Base-by-base conservation (phyloP, 2,329 filamentous ascomycete species). In the Fusarium sterilihyphosum region DNA sequence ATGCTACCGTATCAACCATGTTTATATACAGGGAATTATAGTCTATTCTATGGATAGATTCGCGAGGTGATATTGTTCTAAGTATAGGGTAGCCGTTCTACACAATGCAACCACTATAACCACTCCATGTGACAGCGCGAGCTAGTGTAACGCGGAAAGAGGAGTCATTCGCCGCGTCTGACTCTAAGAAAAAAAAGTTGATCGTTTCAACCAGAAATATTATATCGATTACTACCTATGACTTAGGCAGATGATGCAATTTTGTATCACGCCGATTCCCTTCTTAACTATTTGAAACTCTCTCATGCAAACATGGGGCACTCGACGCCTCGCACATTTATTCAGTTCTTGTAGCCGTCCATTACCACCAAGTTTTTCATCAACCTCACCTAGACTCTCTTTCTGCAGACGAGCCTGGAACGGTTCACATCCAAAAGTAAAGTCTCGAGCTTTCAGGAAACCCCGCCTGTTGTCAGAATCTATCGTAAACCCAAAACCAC, bases 221-320 rank as follows among this genome's bases (percentile, higher is more conserved):
- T 4, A 24, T 29, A 59, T 59, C 5, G 20, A 46, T 14, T 43
- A 43, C 47, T 44, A 75, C 16, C 20, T 31, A 22, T 75, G 61
- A 52, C 31, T 54, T 49, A 50, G 40, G 47, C 50, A 46, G 22
- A 56, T 64, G 66, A 61, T 57, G 12, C 49, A 37, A 22, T 35
- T 60, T 50, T 61, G n/a, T 61, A 56, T 47, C 59, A 43, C 70
- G n/a, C 31, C 49, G 18, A 50, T 33, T 35, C 8, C 41, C 43
- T 33, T 26, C 14, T 31, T 20, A 31, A 37, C 41, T 24, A 18
- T 22, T 29, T 47, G 41, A 40, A 58, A 24, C n/a, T 40, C 68
- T 61, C 63, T 71, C 65, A 81, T 81, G 80, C 77, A 81, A 79
- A 63, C 44, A 81, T 81, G 80, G 77, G 77, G 75, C 49, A 70